These are phyloP conservation scores for Anaeromyces robustus DNA, from an alignment of 192 early-diverging fungal species.

Conservation along the genomic window DNA sequence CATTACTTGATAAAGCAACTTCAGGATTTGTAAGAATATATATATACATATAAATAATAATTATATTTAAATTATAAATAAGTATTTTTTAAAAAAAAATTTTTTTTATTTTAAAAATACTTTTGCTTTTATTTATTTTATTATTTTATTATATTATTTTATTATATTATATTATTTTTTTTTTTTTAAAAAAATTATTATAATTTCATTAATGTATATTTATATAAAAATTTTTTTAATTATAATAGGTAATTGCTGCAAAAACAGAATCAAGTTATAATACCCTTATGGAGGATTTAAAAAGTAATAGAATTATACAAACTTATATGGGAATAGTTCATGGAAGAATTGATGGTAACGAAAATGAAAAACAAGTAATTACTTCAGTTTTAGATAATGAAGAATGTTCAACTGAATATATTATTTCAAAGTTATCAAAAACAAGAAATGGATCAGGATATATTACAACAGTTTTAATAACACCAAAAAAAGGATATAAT, in stretches of 20 bases:
- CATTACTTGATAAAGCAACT: background rate
- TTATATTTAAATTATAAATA: too few species aligned
- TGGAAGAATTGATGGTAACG: background rate
- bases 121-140: too few species aligned
- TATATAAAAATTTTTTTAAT: too few species aligned
- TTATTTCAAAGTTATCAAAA: slow-evolving; percentile 16
- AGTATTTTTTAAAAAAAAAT: too few species aligned
- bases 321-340: background rate
- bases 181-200: too few species aligned
- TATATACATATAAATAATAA: too few species aligned
- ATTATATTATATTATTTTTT: too few species aligned
- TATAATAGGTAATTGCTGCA: background rate
- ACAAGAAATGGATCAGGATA: slow-evolving; percentile 1
- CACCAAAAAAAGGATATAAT: slow-evolving; percentile 9
- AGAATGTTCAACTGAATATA: slow-evolving; percentile 14
- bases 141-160: too few species aligned
- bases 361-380: background rate
- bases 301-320: background rate
- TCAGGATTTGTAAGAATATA: background rate
- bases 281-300: background rate
- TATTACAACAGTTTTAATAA: slow-evolving; percentile 8
- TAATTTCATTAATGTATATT: too few species aligned
- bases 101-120: too few species aligned
- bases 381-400: slow-evolving; percentile 9
- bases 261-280: background rate